Evolutionary conservation across 192 early-diverging fungal species (phyloP).

Genomic region (Coemansia sp.): DNA sequence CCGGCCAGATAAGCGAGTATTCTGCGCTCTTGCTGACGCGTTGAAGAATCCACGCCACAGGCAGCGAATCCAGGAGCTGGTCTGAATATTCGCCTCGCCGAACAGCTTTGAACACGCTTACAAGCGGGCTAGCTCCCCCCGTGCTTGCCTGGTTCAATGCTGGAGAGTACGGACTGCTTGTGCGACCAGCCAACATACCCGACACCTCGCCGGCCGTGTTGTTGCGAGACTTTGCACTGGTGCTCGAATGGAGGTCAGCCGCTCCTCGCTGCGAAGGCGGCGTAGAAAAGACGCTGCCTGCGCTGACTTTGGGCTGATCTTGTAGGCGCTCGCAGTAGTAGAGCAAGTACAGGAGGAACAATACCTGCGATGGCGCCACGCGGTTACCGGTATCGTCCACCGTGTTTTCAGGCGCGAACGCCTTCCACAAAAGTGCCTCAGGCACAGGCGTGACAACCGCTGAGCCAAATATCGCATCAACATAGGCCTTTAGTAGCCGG

Average conservation of each 20-base stretch:
- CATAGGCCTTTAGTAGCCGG: slow-evolving; percentile 41
- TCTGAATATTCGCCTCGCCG: slow-evolving; percentile 46
- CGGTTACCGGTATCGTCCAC: not conserved
- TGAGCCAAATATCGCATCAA: slow-evolving; percentile 32
- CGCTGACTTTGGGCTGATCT: slow-evolving; percentile 21
- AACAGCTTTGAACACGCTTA: not conserved
- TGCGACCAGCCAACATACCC: not conserved
- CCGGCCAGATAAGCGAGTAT: slow-evolving; percentile 52
- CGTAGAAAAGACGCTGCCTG: slow-evolving; percentile 2
- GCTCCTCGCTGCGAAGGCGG: slow-evolving; percentile 13
- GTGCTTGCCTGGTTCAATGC: not conserved
- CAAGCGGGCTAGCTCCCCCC: slow-evolving; percentile 9
- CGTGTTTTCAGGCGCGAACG: slow-evolving; percentile 30
- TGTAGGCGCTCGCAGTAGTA: slow-evolving; percentile 40
- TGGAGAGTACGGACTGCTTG: slow-evolving; percentile 12
- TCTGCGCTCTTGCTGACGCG: slow-evolving; percentile 16
- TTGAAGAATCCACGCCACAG: slow-evolving; percentile 44
- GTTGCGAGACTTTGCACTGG: slow-evolving; percentile 17
- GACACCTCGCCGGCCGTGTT: slow-evolving; percentile 5
- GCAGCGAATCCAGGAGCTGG: slow-evolving; percentile 48
- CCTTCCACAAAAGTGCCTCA: slow-evolving; percentile 32
- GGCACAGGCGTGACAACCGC: slow-evolving; percentile 43
- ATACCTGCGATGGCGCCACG: slow-evolving; percentile 33
- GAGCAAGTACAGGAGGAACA: slow-evolving; percentile 45
- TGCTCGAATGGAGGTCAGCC: not conserved